Conservation (phyloP, 208 protist genomes). For the Acanthamoeba lenticulata region DNA sequence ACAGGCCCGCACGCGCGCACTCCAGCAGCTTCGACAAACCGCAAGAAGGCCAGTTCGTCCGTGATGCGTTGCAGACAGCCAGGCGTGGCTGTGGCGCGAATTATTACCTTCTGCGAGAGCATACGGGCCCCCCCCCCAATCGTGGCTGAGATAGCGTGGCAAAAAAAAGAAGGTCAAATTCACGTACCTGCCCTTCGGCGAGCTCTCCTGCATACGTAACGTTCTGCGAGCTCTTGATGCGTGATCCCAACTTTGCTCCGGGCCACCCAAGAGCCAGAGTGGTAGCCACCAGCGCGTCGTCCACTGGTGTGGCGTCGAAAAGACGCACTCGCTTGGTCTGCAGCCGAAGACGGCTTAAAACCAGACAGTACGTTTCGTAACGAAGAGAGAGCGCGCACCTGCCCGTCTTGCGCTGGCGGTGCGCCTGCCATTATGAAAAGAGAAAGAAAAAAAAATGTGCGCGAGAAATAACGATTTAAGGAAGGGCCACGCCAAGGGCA, state of each 20-base stretch:
- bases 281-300: neutral
- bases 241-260: constrained; percentile 36
- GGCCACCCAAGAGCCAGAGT: neutral
- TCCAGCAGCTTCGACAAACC: neutral
- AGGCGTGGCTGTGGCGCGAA: constrained; percentile 34
- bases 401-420: too few relatives aligned
- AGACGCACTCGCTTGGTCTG: too few relatives aligned
- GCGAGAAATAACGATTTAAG: too few relatives aligned
- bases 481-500: too few relatives aligned
- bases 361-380: too few relatives aligned
- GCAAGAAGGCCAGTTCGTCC: constrained; percentile 37
- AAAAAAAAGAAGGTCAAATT: constrained; percentile 55
- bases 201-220: constrained; percentile 61
- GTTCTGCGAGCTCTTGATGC: constrained; percentile 76
- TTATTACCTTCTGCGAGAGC: neutral
- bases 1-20: constrained; percentile 35
- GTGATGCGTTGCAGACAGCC: neutral
- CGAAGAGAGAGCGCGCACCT: too few relatives aligned
- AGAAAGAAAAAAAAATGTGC: too few relatives aligned
- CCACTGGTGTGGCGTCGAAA: neutral
- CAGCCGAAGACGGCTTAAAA: too few relatives aligned
- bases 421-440: too few relatives aligned
- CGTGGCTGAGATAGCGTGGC: neutral
- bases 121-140: neutral
- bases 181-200: constrained; percentile 29